phyloP scores from a whole-genome alignment of 257 asterid genomes.

The Scutellaria baicalensis region DNA sequence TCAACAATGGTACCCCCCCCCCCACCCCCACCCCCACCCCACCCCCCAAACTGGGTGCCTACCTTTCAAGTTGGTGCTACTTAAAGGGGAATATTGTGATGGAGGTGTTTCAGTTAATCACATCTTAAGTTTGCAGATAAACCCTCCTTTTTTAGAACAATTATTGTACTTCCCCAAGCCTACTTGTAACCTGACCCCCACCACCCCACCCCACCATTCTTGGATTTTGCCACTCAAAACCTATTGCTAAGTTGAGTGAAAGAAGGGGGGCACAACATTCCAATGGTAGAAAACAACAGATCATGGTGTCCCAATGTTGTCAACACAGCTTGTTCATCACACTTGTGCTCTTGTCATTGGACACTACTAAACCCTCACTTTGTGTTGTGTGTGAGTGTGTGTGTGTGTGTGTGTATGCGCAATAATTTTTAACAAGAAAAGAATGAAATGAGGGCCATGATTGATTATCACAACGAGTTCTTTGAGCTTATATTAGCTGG shows the following conservation, averaged over 20 bases:
- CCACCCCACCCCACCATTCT: conserved; percentile 15
- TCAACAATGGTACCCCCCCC: neutral
- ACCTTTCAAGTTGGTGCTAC: conserved; percentile 12
- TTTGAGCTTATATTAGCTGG: conserved; percentile 30
- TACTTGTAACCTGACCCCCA: neutral
- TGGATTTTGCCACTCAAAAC: conserved; percentile 18
- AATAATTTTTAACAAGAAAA: neutral
- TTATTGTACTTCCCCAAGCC: conserved; percentile 21
- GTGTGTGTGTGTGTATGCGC: neutral
- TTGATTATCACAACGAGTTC: conserved; percentile 2
- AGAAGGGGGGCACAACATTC: conserved; percentile 5
- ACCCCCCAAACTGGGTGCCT: neutral
- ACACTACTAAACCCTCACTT: conserved; percentile 14
- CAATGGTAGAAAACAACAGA: conserved; percentile 12
- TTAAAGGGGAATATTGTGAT: conserved; percentile 35
- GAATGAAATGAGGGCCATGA: neutral
- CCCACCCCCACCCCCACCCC: neutral
- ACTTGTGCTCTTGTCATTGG: conserved; percentile 18
- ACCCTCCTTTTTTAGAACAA: conserved; percentile 13
- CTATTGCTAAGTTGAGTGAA: conserved; percentile 5
- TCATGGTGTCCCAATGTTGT: conserved; percentile 25
- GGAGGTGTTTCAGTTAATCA: conserved; percentile 46
- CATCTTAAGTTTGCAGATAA: conserved; percentile 27
- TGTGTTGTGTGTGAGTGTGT: neutral
- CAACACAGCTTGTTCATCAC: conserved; percentile 6